Conservation (phyloP, 257 asterid species). For the Capsicum chinense region DNA sequence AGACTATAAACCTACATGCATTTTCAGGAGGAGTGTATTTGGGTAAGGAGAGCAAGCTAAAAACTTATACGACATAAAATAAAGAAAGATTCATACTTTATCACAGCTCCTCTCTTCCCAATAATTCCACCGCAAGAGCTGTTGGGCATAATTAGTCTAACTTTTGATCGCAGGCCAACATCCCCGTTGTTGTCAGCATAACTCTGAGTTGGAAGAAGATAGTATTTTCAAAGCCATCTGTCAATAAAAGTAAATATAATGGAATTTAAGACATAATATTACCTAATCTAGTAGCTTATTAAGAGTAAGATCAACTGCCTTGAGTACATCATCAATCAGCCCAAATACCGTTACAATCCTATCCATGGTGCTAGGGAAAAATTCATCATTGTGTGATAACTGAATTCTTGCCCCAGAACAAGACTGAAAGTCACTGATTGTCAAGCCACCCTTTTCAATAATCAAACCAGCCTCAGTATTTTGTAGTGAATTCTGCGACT, state of each 20-base stretch:
- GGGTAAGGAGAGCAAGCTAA: not conserved
- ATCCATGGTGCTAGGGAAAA: constrained; percentile 38
- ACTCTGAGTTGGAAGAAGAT: too few relatives aligned
- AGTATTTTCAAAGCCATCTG: not conserved
- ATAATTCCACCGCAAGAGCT: constrained; percentile 98
- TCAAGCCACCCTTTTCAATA: too few relatives aligned
- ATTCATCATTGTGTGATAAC: too few relatives aligned
- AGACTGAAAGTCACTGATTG: too few relatives aligned
- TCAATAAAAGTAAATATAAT: constrained; percentile 23
- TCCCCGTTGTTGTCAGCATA: too few relatives aligned
- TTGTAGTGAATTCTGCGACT: too few relatives aligned
- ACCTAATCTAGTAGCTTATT: constrained; percentile 85
- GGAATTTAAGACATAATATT: constrained; percentile 24
- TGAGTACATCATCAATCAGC: constrained; percentile 61
- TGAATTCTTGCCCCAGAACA: too few relatives aligned
- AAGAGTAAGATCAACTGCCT: constrained; percentile 81
- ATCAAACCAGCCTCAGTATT: too few relatives aligned
- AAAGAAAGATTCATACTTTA: constrained; percentile 54
- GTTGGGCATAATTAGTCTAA: constrained; percentile 85
- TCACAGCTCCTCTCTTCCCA: constrained; percentile 92
- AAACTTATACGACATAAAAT: not conserved
- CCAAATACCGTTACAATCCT: constrained; percentile 93
- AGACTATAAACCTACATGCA: not conserved
- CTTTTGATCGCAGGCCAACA: too few relatives aligned
- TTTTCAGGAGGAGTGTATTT: not conserved